Evolutionary conservation across 192 early-diverging fungal genomes (phyloP), one percentile per base, ranked within the genome.

Genomic region (Linderina pennispora): DNA sequence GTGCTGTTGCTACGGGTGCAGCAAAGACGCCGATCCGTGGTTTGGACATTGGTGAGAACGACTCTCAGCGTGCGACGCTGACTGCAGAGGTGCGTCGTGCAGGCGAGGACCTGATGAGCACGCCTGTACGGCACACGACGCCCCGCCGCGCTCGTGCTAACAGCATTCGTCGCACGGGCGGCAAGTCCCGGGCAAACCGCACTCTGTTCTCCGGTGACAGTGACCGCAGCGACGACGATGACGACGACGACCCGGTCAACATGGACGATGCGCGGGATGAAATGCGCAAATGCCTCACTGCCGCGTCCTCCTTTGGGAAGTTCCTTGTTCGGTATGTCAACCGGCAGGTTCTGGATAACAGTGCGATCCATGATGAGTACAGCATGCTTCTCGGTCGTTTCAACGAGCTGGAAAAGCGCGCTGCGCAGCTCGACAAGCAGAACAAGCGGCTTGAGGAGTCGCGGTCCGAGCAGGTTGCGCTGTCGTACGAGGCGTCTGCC

Each of bases 291-390:
- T 64, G 67, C 21, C 52, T 71, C 6, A 55, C 48, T 42, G 42
- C 55, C 5, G 67, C 67, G 3, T 64, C 67, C 17, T 45, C 40
- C 3, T 71, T 71, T 49, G 67, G 67, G 31, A 64, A 46, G 20
- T 71, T 71, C 33, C 49, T 71, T 26, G 67, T 71, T 3, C 67
- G 60, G 52, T 71, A 71, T 24, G 57, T 71, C 22, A 64, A 51
- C 15, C 67, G 67, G 15, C 67, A 71, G 39, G 55, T 55, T 11
- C 42, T 59, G 23, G 67, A 71, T 15, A 45, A 48, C 45, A 71
- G 42, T 52, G 39, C 34, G 22, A 45, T 63, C 3, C 38, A 48
- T 47, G 67, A 64, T n/a, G 62, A 64, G 43, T 44, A 55, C 45
- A 41, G 52, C 33, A 13, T 16, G 25, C 24, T 55, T 16, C 22